Conservation (phyloP, 2,329 filamentous ascomycete species). For the Hypoxylon sp. region DNA sequence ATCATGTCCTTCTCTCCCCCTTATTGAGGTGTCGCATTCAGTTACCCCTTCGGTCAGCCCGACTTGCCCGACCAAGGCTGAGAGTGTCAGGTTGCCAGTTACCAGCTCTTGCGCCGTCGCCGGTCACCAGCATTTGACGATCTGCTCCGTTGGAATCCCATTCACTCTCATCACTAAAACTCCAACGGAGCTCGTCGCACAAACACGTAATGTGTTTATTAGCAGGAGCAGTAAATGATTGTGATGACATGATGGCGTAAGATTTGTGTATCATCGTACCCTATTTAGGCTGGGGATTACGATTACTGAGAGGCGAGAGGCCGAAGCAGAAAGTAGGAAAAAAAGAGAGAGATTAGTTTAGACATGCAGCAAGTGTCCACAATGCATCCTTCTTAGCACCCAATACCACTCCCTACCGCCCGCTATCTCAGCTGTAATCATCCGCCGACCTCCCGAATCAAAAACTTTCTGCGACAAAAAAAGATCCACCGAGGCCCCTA, state of each 20-base stretch:
- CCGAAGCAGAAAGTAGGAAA: too few species aligned
- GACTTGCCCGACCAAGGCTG: too few species aligned
- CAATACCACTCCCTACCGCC: constrained; percentile 20
- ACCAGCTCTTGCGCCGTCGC: too few species aligned
- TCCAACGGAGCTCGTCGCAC: constrained; percentile 21
- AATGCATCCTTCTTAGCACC: constrained; percentile 28
- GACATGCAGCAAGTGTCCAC: constrained; percentile 34
- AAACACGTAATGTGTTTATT: constrained; percentile 32
- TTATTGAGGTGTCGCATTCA: background rate
- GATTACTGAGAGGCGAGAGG: constrained; percentile 27
- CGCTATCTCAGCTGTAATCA: too few species aligned
- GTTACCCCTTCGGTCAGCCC: constrained; percentile 19
- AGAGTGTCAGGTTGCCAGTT: background rate
- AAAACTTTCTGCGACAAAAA: constrained; percentile 26
- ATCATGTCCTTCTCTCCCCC: constrained; percentile 22
- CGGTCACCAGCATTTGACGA: background rate
- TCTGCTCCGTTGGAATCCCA: background rate
- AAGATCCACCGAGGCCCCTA: constrained; percentile 8
- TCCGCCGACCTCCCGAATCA: constrained; percentile 15
- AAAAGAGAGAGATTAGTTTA: constrained; percentile 1
- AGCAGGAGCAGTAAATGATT: constrained; percentile 21
- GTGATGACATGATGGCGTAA: constrained; percentile 38
- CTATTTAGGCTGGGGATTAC: constrained; percentile 30
- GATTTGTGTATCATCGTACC: constrained; percentile 31
- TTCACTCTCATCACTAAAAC: constrained; percentile 10